Base-by-base conservation (phyloP, 306 rosid species). In the Urtica urens region DNA sequence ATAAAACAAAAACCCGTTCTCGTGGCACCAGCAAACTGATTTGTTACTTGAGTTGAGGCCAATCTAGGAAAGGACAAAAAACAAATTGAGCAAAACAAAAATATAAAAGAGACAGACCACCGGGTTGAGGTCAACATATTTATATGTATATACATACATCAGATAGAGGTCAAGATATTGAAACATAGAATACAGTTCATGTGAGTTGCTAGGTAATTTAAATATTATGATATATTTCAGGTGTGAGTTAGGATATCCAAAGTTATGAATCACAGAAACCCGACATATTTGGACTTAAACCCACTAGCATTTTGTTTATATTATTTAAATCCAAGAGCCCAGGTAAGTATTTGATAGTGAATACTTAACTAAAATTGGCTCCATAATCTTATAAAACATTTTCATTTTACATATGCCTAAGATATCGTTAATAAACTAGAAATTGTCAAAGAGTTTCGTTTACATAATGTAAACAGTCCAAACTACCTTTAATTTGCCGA, bases 281-380 rank as follows among this genome's bases (percentile, higher is more conserved):
- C 66, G 52, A 60, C 66, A 41, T 17, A 22, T 51, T 41, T 51
- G 23, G 50, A 60, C 35, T 17, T 40, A 21, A 31, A 28, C 4
- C 42, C 49, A 40, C 21, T 15, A 27, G 18, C 21, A 44, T 12
- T 28, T 23, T 57, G 38, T 13, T 31, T 31, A 31, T 11, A 35
- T 7, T n/a, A 48, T 41, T 11, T 16, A 30, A 11, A 4, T 16
- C 11, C 6, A 41, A 26, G 43, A 19, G n/a, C 6, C 7, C 20
- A 37, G 7, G n/a, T 15, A 14, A 16, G 42, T 49, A 26, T 38
- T 25, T 23, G 33, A 28, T 28, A 28, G 33, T 28, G 33, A 28
- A 28, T 28, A 4, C n/a, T n/a, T n/a, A n/a, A n/a, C n/a, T n/a
- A n/a, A n/a, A n/a, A n/a, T n/a, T n/a, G n/a, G n/a, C n/a, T n/a